Base-by-base conservation (phyloP, 2,329 filamentous ascomycete genomes). In the Phialocephala sp. region DNA sequence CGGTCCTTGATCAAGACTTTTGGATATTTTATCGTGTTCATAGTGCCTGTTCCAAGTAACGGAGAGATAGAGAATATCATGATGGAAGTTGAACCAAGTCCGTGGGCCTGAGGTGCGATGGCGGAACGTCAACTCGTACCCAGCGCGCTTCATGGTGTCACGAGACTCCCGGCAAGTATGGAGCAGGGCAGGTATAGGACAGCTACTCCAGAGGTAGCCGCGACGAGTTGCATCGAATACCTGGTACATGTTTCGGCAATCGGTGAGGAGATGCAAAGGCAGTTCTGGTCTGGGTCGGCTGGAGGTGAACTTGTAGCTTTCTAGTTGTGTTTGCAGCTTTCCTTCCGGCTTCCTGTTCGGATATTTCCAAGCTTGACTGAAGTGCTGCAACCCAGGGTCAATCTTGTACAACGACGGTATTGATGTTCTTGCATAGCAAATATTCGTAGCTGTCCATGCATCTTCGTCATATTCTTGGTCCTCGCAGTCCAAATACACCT, bases 11-110 rank as follows among this genome's bases (percentile, higher is more conserved):
- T 57, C 55, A 22, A 57, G 32, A 1, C 22, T 32, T 18, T 3
- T 54, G 14, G 50, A 54, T 24, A 11, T 20, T 22, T 50, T n/a
- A 27, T 50, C 22, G 9, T 35, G 1, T 4, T 35, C 24, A 8
- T 12, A 35, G 9, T 6, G 3, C 27, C 27, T 32, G 27, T 32
- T 3, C 27, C n/a, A n/a, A n/a, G n/a, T n/a, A n/a, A n/a, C n/a
- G n/a, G 27, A 32, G 1, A 57, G 35, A 22, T 57, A 57, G 15
- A 57, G 55, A 8, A 35, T 41, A 37, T 57, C 55, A 22, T 37
- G 55, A 15, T 22, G 15, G n/a, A 57, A 57, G 35, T 57, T 57
- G 55, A 57, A 57, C 55, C 55, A 57, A 1, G 20, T 22, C 36
- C 55, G 37, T 22, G 55, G 55, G 3, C 32, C 32, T 12, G 55